phyloP scores from a whole-genome alignment of 176 grass and related monocot genomes.

The Hordeum marinum region DNA sequence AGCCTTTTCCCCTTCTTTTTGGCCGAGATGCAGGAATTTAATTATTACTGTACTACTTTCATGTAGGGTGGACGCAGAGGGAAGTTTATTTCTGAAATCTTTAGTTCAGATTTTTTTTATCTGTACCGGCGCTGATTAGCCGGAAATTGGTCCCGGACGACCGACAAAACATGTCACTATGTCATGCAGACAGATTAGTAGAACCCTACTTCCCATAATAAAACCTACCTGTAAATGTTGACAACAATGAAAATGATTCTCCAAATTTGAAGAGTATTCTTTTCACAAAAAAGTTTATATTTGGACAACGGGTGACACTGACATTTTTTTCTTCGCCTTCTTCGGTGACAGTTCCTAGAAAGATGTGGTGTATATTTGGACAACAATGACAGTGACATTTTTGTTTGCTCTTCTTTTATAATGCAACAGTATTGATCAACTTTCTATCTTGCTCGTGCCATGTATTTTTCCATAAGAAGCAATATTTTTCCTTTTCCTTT shows the following conservation, averaged over 20 bases:
- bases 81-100: constrained; percentile 1
- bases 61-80: background rate
- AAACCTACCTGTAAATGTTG: background rate
- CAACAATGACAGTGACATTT: constrained; percentile 6
- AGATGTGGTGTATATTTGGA: background rate
- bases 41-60: background rate
- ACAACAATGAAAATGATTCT: background rate
- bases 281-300: background rate
- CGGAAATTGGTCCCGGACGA: background rate
- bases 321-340: constrained; percentile 20
- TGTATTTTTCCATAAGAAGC: constrained; percentile 3
- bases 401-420: constrained; percentile 19
- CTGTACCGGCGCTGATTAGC: background rate
- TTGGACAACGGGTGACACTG: background rate
- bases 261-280: constrained; percentile 1
- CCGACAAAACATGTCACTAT: constrained; percentile 22
- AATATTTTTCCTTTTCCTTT: background rate
- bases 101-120: background rate
- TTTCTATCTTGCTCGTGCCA: background rate
- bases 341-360: background rate
- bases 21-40: background rate
- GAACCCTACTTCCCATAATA: constrained; percentile 5
- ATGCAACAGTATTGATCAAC: background rate
- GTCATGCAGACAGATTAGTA: background rate
- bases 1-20: background rate